Evolutionary conservation across 495 filamentous ascomycete genomes (phyloP), one percentile per base, ranked within the genome.

Genomic region (Hypoxylon trugodes): DNA sequence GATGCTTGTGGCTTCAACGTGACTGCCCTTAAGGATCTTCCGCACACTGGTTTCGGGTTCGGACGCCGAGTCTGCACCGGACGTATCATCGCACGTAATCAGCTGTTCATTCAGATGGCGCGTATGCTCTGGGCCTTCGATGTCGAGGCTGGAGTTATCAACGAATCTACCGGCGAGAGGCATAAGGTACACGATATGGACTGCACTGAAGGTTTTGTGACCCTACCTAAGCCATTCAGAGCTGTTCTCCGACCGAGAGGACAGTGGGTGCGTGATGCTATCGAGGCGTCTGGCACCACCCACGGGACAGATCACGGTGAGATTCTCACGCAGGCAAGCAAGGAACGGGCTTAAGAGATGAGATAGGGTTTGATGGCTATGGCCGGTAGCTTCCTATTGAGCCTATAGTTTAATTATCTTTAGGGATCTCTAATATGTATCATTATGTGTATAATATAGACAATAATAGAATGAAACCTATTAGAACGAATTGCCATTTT

Each of bases 11-110:
- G n/a, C n/a, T n/a, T n/a, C n/a, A n/a, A n/a, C n/a, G n/a, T n/a
- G n/a, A n/a, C n/a, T n/a, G 68, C 77, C 75, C 16, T 70, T 73
- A 26, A 76, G 76, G 58, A 60, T 70, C 61, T 78, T 76, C 36
- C 79, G 79, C 68, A 74, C 21, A 26, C 71, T 19, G 73, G 72
- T 22, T 84, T 84, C 68, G 82, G 83, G 12, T 84, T 77, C 70
- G 81, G 81, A 21, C 69, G 81, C 1, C 72, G 82, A 10, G 72
- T 78, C 50, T 84, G 82, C 56, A 73, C 79, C 6, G 82, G 80
- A 0, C 76, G 79, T 21, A 73, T 77, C 36, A 63, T 83, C 1
- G 82, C 80, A 1, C 74, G 79, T 16, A 74, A 78, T 10, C 72
- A 69, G 4, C 63, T 82, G 8, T 81, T 79, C 56, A 67, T 81